Evolutionary conservation across 306 rosid species (phyloP).

Genomic region (Gastrolobium villosum): DNA sequence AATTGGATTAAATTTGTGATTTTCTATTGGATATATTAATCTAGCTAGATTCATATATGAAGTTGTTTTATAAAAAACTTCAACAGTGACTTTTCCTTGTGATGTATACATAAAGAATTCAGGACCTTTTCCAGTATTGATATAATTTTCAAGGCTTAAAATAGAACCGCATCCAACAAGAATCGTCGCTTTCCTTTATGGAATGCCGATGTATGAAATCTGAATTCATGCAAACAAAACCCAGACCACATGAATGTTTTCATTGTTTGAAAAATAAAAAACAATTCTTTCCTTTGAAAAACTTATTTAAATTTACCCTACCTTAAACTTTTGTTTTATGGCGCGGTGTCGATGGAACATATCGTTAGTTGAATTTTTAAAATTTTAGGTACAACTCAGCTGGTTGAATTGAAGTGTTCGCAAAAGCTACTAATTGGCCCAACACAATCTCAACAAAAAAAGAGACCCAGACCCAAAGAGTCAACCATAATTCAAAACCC

Average conservation of each 20-base stretch:
- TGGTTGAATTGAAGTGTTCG: background rate
- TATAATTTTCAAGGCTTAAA: conserved; percentile 22
- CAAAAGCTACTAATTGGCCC: background rate
- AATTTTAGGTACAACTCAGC: too few species aligned
- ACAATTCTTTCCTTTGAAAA: background rate
- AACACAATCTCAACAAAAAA: too few species aligned
- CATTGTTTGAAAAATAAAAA: background rate
- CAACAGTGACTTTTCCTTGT: background rate
- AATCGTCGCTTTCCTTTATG: conserved; percentile 33
- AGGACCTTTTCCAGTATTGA: conserved; percentile 26
- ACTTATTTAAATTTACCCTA: background rate
- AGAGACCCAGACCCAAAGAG: too few species aligned
- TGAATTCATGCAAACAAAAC: conserved; percentile 17
- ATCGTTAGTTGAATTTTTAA: too few species aligned
- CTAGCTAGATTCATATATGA: conserved; percentile 13
- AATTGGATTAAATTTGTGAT: conserved; percentile 12
- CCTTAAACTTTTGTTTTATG: background rate
- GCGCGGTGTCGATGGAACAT: background rate
- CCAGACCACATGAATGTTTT: background rate
- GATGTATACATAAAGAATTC: conserved; percentile 30
- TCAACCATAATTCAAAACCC: too few species aligned
- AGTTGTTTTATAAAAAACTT: background rate
- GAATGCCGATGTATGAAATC: background rate
- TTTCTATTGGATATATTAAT: conserved; percentile 4
- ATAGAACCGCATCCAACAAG: conserved; percentile 1